Evolutionary conservation across 2,329 filamentous ascomycete genomes (phyloP), one percentile per base, ranked within the genome.

Genomic region (Neonectria punicea): DNA sequence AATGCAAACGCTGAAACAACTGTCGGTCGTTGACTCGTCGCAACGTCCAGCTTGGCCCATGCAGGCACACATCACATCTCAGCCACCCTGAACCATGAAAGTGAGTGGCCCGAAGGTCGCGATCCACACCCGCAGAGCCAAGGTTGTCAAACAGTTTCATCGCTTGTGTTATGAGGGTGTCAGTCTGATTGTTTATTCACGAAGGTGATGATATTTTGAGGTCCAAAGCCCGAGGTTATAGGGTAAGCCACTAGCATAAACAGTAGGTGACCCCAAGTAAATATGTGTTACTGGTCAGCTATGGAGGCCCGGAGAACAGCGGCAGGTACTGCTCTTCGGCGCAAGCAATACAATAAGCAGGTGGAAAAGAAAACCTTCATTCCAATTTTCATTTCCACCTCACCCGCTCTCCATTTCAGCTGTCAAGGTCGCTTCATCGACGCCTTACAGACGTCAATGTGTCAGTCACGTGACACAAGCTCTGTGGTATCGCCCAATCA

Each of bases 401-500:
- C 13, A 11, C 39, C 8, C 10, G 6, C 11, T 43, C 9, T 20
- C 3, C 47, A 7, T 13, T 20, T 8, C 11, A 50, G 16, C 47
- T 16, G 36, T n/a, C 36, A 16, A 32, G 5, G 25, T 32, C 47
- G 20, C 16, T 32, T 50, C 25, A 32, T 30, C 4, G 10, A 51
- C 14, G 30, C 49, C n/a, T 9, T 16, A 30, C n/a, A n/a, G 9
- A 5, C 11, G 3, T n/a, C 30, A 36, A 47, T 20, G 30, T 57
- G 14, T 4, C 5, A 43, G 22, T 71, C 71, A 73, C 71, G 71
- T 73, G 71, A 73, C 8, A 46, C 14, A 1, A 1, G 13, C 16
- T 32, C 25, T 58, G 11, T 34, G 20, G 43, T 14, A 4, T 58
- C 20, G 58, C 44, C 68, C 66, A 70, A 70, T 69, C 62, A 67